Base-by-base conservation (phyloP, 768 basidiomycete species). In the Lepiota venenata region DNA sequence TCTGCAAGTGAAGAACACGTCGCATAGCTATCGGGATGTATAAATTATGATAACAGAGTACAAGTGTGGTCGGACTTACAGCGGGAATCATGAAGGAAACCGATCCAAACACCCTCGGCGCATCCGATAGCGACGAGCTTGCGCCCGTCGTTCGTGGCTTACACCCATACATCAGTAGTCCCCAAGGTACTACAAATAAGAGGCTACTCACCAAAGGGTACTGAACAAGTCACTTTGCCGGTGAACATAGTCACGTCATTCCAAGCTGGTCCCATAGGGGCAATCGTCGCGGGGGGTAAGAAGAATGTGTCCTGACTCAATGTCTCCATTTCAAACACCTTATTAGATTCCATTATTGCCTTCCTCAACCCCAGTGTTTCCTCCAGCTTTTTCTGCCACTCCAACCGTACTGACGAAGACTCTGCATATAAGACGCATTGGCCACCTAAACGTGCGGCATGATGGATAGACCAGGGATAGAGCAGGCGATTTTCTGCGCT, bases 51-150 rank as follows among this genome's bases (percentile, higher is more conserved):
- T n/a, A 40, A 21, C 27, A 48, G n/a, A 52, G 21, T 22, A 16
- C 41, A 47, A 50, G 56, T 9, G 8, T 32, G 25, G 25, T 9
- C 32, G 8, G 7, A 62, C 85, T 56, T 67, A 93, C 92, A 94
- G 65, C 80, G 75, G 2, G 94, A 87, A 68, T 96, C 90, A 58
- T 92, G 89, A 38, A 92, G 82, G 71, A 94, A 89, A 0, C 96
- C 96, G 63, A 98, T 97, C 92, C 94, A 99, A 4, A 98, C 93
- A 32, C 97, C 97, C 64, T 97, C 93, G 0, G 89, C 87, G 68
- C 94, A 97, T 7, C 95, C 97, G 61, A 98, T 86, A 0, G 95
- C 93, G 38, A 98, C 89, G 12, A 99, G 77, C 11, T 84, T 84
- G 21, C 93, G 83, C 4, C 88, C 87, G 65, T 98, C 93, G 4